These are phyloP conservation scores for Ophiocordyceps camponoti-floridani DNA, from an alignment of 2,329 filamentous ascomycete genomes.

Conservation along the genomic window DNA sequence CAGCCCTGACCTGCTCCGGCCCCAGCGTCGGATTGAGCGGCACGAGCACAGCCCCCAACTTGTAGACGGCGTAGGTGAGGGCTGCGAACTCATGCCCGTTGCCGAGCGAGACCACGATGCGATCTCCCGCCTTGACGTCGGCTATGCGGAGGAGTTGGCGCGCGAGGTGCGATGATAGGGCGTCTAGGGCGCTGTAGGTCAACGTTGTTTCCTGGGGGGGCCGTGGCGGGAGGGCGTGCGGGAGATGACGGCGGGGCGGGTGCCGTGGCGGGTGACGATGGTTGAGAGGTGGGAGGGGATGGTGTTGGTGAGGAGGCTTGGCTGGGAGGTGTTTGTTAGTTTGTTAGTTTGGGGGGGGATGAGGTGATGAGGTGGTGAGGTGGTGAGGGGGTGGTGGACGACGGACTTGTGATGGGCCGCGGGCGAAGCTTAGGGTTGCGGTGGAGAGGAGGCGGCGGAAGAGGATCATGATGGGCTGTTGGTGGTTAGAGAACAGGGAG, in stretches of 20 bases:
- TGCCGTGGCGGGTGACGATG: constrained; percentile 45
- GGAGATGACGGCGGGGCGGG: constrained; percentile 39
- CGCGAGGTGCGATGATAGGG: constrained; percentile 61
- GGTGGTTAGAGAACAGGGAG: too few relatives aligned
- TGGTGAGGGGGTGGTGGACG: too few relatives aligned
- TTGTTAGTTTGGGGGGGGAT: too few relatives aligned
- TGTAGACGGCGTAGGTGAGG: constrained; percentile 79
- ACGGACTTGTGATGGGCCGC: too few relatives aligned
- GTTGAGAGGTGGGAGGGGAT: constrained; percentile 29
- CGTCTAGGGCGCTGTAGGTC: constrained; percentile 61
- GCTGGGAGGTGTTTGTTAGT: too few relatives aligned
- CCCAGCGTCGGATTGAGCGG: constrained; percentile 88
- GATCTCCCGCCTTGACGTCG: constrained; percentile 33
- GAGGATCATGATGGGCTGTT: too few relatives aligned
- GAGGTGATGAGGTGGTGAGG: too few relatives aligned
- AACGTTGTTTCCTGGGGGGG: constrained; percentile 39
- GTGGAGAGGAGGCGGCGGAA: too few relatives aligned
- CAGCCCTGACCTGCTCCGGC: constrained; percentile 55
- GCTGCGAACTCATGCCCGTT: constrained; percentile 73
- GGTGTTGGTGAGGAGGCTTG: too few relatives aligned
- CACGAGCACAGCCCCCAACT: constrained; percentile 86
- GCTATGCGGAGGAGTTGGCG: constrained; percentile 49
- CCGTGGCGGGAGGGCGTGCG: constrained; percentile 20
- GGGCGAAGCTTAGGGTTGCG: too few relatives aligned
- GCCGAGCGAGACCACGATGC: constrained; percentile 63